Percentiles rank a stretch among this genome's conserved stretches.
phyloP scores from a whole-genome alignment of 768 basidiomycete species.

The Mycena galopus region DNA sequence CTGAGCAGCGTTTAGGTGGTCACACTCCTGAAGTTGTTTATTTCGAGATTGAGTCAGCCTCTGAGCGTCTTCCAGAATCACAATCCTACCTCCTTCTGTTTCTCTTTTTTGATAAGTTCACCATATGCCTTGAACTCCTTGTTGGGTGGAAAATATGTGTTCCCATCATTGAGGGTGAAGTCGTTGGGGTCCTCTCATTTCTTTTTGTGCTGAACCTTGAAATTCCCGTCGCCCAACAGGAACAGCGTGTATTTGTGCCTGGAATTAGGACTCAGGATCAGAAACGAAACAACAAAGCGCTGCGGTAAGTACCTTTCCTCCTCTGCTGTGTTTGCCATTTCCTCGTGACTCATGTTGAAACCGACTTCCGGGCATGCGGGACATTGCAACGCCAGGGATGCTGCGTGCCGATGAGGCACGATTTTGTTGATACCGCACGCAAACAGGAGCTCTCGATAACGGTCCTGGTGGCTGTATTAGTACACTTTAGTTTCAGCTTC shows the following conservation, averaged over 20 bases:
- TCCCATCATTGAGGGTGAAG: neutral
- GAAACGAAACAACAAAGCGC: neutral
- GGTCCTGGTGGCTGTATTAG: slow-evolving; percentile 14
- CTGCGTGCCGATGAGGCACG: slow-evolving; percentile 10
- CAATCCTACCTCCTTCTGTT: too few species aligned
- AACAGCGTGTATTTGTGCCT: slow-evolving; percentile 9
- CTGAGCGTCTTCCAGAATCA: too few species aligned
- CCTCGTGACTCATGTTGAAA: slow-evolving; percentile 18
- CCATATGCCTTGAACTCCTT: neutral
- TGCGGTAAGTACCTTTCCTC: neutral
- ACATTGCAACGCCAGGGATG: slow-evolving; percentile 15
- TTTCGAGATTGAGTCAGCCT: too few species aligned
- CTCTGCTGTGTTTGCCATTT: neutral
- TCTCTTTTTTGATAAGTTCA: neutral
- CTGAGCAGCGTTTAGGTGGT: slow-evolving; percentile 41
- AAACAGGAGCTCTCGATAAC: slow-evolving; percentile 25
- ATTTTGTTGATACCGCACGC: slow-evolving; percentile 19
- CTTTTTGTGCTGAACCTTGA: slow-evolving; percentile 14
- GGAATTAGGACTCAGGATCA: neutral
- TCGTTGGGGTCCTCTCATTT: slow-evolving; percentile 15
- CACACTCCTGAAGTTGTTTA: too few species aligned
- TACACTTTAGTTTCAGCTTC: neutral
- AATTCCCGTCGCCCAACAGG: neutral
- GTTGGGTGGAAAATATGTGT: neutral
- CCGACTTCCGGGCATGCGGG: slow-evolving; percentile 32